phyloP scores from a whole-genome alignment of 1,284 basidiomycete species.

The Naganishia albida region DNA sequence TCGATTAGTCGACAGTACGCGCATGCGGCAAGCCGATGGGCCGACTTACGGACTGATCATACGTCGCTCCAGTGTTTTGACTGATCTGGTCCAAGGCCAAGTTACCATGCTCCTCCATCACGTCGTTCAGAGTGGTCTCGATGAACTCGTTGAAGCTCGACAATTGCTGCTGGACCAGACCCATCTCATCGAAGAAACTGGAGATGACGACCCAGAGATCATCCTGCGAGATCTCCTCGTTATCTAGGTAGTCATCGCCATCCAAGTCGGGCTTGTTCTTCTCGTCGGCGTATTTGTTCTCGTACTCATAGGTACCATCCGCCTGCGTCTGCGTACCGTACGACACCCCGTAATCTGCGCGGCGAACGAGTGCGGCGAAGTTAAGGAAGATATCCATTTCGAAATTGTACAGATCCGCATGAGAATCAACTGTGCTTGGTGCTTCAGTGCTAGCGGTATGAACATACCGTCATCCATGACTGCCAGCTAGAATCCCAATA shows the following conservation, averaged over 20 bases:
- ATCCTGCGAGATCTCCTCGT: conserved; percentile 69
- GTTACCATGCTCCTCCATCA: conserved; percentile 93
- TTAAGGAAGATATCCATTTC: neutral
- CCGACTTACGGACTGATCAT: conserved; percentile 22
- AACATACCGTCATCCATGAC: conserved; percentile 30
- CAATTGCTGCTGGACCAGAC: conserved; percentile 95
- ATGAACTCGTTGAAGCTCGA: conserved; percentile 99
- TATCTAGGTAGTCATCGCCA: conserved; percentile 33
- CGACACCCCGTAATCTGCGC: conserved; percentile 15
- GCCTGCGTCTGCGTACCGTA: conserved; percentile 3
- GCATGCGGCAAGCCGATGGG: neutral
- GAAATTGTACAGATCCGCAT: conserved; percentile 8
- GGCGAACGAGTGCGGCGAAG: neutral
- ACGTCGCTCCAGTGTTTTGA: conserved; percentile 32
- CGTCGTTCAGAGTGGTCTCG: conserved; percentile 99
- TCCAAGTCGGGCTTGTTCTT: conserved; percentile 33
- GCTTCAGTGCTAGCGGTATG: neutral
- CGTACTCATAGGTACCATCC: conserved; percentile 10
- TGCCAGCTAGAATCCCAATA: neutral
- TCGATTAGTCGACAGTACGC: neutral
- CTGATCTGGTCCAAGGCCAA: conserved; percentile 94
- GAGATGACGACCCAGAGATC: conserved; percentile 96
- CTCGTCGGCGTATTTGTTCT: conserved; percentile 10
- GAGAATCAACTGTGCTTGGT: neutral
- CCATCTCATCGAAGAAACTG: conserved; percentile 95